These are phyloP conservation scores for Arthrocladium fulminans DNA, from an alignment of 2,329 filamentous ascomycete genomes.

Conservation along the genomic window DNA sequence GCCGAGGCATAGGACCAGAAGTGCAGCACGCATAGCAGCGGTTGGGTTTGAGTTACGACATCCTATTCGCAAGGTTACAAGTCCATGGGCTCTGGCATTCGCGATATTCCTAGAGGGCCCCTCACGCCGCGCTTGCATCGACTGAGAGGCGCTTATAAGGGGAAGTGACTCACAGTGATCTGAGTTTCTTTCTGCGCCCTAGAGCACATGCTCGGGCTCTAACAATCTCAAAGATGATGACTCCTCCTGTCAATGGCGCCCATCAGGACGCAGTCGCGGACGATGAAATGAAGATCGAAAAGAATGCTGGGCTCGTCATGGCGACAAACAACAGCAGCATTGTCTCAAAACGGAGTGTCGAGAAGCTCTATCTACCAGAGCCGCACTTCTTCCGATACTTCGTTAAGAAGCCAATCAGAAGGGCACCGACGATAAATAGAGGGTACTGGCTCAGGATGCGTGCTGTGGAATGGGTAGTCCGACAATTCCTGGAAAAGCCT, in stretches of 20 bases:
- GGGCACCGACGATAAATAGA: slow-evolving; percentile 82
- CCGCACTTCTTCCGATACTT: slow-evolving; percentile 83
- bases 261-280: slow-evolving; percentile 2
- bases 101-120: no score
- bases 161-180: no score
- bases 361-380: slow-evolving; percentile 73
- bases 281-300: slow-evolving; percentile 25
- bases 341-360: slow-evolving; percentile 86
- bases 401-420: slow-evolving; percentile 70
- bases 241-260: slow-evolving; percentile 9
- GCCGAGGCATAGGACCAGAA: no score
- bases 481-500: slow-evolving; percentile 57
- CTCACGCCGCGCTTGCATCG: neutral
- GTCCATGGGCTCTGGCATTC: no score
- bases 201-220: no score
- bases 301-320: slow-evolving; percentile 47
- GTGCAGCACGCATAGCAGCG: no score
- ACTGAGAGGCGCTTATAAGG: neutral
- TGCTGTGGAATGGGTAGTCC: slow-evolving; percentile 66
- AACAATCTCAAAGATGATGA: no score
- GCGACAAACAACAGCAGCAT: slow-evolving; percentile 86
- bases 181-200: no score
- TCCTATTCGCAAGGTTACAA: no score
- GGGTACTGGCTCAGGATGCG: slow-evolving; percentile 82
- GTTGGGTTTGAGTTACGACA: no score